Conservation (phyloP, 176 grass and related monocot species). For the Oryza coarctata region DNA sequence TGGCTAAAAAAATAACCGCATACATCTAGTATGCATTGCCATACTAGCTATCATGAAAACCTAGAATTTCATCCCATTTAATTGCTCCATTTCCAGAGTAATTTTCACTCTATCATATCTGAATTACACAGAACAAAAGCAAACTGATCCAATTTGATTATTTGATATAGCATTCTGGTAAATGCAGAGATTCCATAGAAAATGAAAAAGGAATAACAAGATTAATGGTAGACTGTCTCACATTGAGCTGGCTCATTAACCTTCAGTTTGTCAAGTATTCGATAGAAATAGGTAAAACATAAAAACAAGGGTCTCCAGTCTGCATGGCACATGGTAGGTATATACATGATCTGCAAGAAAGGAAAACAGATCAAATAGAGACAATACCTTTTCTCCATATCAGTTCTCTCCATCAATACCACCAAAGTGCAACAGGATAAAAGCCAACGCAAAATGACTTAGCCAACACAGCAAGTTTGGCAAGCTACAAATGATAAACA, state of each 20-base stretch:
- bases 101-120: slow-evolving; percentile 10
- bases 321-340: slow-evolving; percentile 38
- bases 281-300: slow-evolving; percentile 66
- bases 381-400: not conserved
- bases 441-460: not conserved
- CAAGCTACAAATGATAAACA: slow-evolving; percentile 7
- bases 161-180: not conserved
- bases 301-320: slow-evolving; percentile 75
- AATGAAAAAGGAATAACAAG: not conserved
- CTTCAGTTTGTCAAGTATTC: slow-evolving; percentile 74
- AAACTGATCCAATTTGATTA: not conserved
- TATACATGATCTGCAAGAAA: slow-evolving; percentile 55
- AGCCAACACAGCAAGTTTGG: not conserved
- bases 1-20: not conserved
- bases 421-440: not conserved
- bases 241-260: slow-evolving; percentile 53
- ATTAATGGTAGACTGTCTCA: slow-evolving; percentile 38
- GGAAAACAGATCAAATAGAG: not conserved
- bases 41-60: not conserved
- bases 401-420: not conserved
- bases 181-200: not conserved
- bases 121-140: not conserved
- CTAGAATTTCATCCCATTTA: not conserved
- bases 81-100: not conserved
- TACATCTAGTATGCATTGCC: not conserved